Evolutionary conservation across 2,329 filamentous ascomycete species (phyloP).

Genomic region (Pestalotiopsis sp.): DNA sequence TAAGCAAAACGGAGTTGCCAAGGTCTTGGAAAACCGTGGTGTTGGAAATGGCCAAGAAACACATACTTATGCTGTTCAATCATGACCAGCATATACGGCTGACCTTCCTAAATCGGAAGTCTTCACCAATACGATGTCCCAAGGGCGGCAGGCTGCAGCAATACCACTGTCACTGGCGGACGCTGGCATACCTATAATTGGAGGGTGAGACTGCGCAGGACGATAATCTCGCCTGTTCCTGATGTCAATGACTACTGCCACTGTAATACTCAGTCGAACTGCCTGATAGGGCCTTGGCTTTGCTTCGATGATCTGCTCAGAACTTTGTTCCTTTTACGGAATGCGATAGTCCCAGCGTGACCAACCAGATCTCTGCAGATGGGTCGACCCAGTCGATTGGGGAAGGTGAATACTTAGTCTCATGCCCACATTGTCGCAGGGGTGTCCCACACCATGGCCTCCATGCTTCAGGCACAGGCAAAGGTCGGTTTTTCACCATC

Average conservation of each 20-base stretch:
- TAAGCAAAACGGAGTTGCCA: neutral
- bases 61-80: neutral
- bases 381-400: neutral
- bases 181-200: neutral
- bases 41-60: neutral
- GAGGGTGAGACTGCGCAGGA: neutral
- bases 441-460: neutral
- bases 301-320: neutral
- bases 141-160: neutral
- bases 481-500: neutral
- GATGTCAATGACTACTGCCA: neutral
- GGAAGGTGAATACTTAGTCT: neutral
- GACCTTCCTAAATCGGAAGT: conserved; percentile 1
- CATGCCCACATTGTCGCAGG: neutral
- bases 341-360: neutral
- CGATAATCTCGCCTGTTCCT: neutral
- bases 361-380: neutral
- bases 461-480: neutral
- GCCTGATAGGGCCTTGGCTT: too few species aligned
- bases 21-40: conserved; percentile 1
- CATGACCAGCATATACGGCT: neutral
- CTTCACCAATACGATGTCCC: neutral
- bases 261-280: neutral
- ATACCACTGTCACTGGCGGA: neutral
- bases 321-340: neutral